phyloP scores from a whole-genome alignment of 2,329 filamentous ascomycete species.

The Didymella keratinophila region DNA sequence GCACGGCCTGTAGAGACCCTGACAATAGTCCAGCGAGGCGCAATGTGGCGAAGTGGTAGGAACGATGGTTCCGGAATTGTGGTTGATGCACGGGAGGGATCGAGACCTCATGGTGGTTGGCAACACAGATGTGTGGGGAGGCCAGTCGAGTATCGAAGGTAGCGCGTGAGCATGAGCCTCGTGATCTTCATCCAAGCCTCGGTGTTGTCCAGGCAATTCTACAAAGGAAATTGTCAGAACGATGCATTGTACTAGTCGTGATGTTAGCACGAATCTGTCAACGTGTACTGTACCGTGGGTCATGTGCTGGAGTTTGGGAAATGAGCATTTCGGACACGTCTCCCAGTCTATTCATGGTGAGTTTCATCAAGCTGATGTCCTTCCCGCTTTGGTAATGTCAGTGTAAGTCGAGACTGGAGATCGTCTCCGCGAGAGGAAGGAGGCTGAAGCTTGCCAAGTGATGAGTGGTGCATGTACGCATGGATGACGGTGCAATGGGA shows the following conservation, averaged over 20 bases:
- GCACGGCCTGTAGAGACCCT: conserved; percentile 15
- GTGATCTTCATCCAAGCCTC: background rate
- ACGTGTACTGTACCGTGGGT: background rate
- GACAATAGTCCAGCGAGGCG: conserved; percentile 11
- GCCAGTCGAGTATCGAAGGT: conserved; percentile 1
- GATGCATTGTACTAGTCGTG: conserved; percentile 1
- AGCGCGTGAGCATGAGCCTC: background rate
- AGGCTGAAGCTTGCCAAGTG: conserved; percentile 3
- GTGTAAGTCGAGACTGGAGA: conserved; percentile 18
- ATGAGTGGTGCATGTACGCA: background rate
- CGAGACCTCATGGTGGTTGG: conserved; percentile 9
- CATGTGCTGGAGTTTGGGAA: conserved; percentile 6
- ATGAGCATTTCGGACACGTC: conserved; percentile 17
- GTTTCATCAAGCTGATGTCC: conserved; percentile 9
- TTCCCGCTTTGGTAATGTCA: conserved; percentile 18
- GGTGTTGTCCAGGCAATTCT: background rate
- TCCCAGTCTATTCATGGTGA: conserved; percentile 6
- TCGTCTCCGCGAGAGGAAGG: conserved; percentile 17
- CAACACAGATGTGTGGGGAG: conserved; percentile 10
- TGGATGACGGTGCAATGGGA: background rate
- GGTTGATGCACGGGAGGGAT: conserved; percentile 22
- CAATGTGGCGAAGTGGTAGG: conserved; percentile 14
- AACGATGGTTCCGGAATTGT: conserved; percentile 17
- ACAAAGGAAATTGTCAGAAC: conserved; percentile 5
- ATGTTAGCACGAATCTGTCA: background rate